Evolutionary conservation across 805 yeast species (phyloP).

Genomic region (Vanderwaltozyma verrucispora): DNA sequence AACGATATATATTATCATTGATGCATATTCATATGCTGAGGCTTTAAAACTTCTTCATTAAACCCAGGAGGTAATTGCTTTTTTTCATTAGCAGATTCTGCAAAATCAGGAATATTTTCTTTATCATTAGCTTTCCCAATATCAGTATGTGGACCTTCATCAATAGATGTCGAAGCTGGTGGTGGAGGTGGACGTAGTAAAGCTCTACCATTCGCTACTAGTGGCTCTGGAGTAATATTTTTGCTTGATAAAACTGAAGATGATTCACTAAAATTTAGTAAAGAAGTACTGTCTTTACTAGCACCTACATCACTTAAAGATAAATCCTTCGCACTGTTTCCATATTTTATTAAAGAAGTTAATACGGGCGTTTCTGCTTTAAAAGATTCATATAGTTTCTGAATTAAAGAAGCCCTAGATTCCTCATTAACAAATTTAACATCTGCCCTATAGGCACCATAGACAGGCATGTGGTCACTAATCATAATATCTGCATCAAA

Average conservation of each 20-base stretch:
- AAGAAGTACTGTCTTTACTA: neutral
- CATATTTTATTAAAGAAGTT: no score
- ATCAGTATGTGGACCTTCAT: no score
- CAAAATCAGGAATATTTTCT: neutral
- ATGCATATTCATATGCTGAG: neutral
- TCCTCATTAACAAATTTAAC: constrained; percentile 65
- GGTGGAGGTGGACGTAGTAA: constrained; percentile 3
- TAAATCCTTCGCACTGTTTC: neutral
- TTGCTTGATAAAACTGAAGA: neutral
- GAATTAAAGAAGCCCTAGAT: constrained; percentile 42
- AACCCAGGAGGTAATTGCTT: constrained; percentile 3
- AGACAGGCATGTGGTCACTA: constrained; percentile 93
- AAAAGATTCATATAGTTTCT: constrained; percentile 48
- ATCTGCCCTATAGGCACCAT: constrained; percentile 56
- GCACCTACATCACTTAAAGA: neutral
- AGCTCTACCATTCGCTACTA: neutral
- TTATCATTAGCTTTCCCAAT: no score
- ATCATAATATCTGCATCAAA: constrained; percentile 50
- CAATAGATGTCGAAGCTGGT: neutral
- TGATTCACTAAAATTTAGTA: neutral
- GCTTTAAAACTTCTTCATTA: neutral
- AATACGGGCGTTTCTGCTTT: constrained; percentile 28
- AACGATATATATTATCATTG: no score
- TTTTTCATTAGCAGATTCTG: neutral
- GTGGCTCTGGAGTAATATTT: no score